A percentile compares a stretch with the other conserved stretches of the same genome.
Evolutionary conservation across 768 basidiomycete genomes (phyloP).

Genomic region (Clitopilus hobsonii): DNA sequence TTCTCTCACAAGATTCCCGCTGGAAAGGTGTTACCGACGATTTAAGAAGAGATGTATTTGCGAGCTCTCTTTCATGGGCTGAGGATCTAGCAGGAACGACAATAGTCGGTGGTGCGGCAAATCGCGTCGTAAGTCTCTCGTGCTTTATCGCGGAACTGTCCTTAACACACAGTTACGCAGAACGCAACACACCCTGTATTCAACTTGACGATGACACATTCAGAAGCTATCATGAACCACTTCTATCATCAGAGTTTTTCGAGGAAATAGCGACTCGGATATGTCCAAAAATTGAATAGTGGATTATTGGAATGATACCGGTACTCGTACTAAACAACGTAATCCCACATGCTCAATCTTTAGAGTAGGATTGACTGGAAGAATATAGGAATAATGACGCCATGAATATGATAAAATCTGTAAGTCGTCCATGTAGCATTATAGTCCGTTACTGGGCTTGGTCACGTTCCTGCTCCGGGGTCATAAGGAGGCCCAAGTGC

Average conservation of each 20-base stretch:
- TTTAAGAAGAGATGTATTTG: slow-evolving; percentile 36
- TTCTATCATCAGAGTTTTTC: slow-evolving; percentile 63
- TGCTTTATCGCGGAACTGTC: background rate
- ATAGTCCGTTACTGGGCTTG: too few species aligned
- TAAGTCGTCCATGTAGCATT: too few species aligned
- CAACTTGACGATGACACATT: slow-evolving; percentile 67
- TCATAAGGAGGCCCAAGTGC: too few species aligned
- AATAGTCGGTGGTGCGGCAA: slow-evolving; percentile 55
- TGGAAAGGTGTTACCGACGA: slow-evolving; percentile 17
- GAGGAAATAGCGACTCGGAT: slow-evolving; percentile 10
- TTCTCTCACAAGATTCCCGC: slow-evolving; percentile 28
- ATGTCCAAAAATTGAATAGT: background rate
- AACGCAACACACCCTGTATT: slow-evolving; percentile 82
- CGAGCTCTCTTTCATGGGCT: slow-evolving; percentile 55
- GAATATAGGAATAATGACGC: too few species aligned
- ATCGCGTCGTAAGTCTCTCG: slow-evolving; percentile 52
- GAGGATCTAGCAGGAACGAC: slow-evolving; percentile 59
- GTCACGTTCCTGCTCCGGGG: too few species aligned
- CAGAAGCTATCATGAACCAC: slow-evolving; percentile 61
- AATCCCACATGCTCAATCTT: too few species aligned
- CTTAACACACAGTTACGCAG: slow-evolving; percentile 26
- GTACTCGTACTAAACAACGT: too few species aligned
- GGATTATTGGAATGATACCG: too few species aligned
- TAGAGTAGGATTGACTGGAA: too few species aligned
- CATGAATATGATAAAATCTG: too few species aligned